Evolutionary conservation across 768 basidiomycete genomes (phyloP).

Genomic region (Suillus hirtellus): DNA sequence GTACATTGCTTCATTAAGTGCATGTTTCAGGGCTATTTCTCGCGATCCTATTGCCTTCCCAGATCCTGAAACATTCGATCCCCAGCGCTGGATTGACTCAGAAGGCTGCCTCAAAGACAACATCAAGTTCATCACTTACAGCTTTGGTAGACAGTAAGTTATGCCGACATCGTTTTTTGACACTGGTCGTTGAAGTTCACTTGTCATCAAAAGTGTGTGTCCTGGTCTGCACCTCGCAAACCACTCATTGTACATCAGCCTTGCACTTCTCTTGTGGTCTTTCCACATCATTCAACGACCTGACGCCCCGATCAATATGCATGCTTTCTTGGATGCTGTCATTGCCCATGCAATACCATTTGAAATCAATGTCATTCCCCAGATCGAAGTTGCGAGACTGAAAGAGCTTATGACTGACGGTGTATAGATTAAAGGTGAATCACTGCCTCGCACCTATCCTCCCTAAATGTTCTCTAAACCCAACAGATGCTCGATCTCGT

Average conservation of each 20-base stretch:
- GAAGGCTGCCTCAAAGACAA: neutral
- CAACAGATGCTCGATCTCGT: no score
- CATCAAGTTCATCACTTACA: neutral
- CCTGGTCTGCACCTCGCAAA: conserved; percentile 53
- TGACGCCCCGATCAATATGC: neutral
- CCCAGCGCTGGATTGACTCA: conserved; percentile 51
- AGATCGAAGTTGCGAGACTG: conserved; percentile 17
- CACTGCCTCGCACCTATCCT: no score
- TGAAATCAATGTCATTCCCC: neutral
- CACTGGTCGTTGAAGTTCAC: neutral
- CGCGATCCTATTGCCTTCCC: conserved; percentile 40
- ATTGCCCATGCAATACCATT: neutral
- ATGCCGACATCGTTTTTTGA: neutral
- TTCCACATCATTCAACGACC: neutral
- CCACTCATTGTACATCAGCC: conserved; percentile 58
- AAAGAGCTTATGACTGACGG: conserved; percentile 16
- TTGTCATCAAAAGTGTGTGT: conserved; percentile 43
- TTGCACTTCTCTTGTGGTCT: conserved; percentile 58
- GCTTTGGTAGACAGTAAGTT: neutral
- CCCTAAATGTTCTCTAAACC: neutral
- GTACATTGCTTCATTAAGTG: neutral
- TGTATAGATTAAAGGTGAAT: neutral
- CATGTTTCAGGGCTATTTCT: neutral
- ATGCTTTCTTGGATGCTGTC: neutral
- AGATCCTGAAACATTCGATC: conserved; percentile 53